Evolutionary conservation across 768 basidiomycete genomes (phyloP).

Genomic region (Candolleomyces aberdarensis): DNA sequence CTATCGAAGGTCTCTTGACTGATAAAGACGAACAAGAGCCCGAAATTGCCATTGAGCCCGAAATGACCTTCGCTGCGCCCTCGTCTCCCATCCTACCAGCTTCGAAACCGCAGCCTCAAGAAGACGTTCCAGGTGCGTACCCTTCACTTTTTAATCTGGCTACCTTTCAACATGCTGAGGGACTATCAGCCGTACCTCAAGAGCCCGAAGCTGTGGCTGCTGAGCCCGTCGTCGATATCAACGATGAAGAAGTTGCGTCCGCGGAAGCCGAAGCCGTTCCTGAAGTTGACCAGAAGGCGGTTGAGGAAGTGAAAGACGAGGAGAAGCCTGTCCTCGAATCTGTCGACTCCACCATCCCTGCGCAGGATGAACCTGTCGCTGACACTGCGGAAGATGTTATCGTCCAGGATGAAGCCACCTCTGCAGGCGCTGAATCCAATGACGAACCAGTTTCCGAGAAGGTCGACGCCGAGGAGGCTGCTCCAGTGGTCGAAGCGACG

Average conservation of each 20-base stretch:
- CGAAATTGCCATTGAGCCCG: not conserved
- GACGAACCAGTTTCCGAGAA: not conserved
- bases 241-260: not conserved
- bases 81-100: not conserved
- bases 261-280: slow-evolving; percentile 2
- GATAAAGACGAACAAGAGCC: not conserved
- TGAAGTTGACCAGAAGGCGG: not conserved
- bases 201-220: not conserved
- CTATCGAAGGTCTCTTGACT: not conserved
- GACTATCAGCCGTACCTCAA: not conserved
- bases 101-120: not conserved
- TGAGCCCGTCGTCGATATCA: not conserved
- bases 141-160: not conserved
- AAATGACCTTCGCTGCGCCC: slow-evolving; percentile 2
- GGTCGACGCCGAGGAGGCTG: not conserved
- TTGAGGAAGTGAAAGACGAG: slow-evolving; percentile 1
- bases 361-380: not conserved
- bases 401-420: not conserved
- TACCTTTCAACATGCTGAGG: not conserved
- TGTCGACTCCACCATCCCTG: not conserved
- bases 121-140: not conserved
- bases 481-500: not conserved
- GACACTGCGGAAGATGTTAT: not conserved
- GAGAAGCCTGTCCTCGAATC: not conserved
- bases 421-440: not conserved